Conservation (phyloP, 2,329 filamentous ascomycete species). For the Teratosphaeria pseudoeucalypti region DNA sequence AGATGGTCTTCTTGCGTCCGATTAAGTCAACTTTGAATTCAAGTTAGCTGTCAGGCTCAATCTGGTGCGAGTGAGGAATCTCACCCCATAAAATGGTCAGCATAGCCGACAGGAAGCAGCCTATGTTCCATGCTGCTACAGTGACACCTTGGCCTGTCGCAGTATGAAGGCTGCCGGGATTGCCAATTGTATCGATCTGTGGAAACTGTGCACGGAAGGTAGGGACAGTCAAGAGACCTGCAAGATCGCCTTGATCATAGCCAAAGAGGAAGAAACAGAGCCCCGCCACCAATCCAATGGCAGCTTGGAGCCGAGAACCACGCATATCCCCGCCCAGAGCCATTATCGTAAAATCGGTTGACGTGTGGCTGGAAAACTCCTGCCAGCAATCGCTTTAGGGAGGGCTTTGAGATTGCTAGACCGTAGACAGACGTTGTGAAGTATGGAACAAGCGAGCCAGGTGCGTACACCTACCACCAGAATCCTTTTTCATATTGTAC, state of each 20-base stretch:
- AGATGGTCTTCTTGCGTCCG: not conserved
- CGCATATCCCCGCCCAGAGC: slow-evolving; percentile 1
- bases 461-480: not conserved
- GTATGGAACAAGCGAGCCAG: not conserved
- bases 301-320: slow-evolving; percentile 32
- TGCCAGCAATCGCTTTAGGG: not conserved
- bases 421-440: not conserved
- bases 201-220: slow-evolving; percentile 33
- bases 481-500: not conserved
- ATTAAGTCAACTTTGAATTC: slow-evolving; percentile 8
- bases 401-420: not conserved
- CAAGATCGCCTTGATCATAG: slow-evolving; percentile 32
- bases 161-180: slow-evolving; percentile 13
- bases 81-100: slow-evolving; percentile 40
- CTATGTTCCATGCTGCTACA: slow-evolving; percentile 30
- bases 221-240: slow-evolving; percentile 31
- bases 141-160: slow-evolving; percentile 35
- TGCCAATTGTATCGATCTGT: slow-evolving; percentile 23
- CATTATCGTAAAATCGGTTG: not conserved
- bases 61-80: not conserved
- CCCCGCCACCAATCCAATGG: slow-evolving; percentile 35
- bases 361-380: not conserved
- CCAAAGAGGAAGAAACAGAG: slow-evolving; percentile 24
- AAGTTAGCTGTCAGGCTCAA: not conserved
- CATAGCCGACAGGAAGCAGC: slow-evolving; percentile 35